Base-by-base conservation (phyloP, 139 green algal genomes). In the Chlamydomonas eustigma region DNA sequence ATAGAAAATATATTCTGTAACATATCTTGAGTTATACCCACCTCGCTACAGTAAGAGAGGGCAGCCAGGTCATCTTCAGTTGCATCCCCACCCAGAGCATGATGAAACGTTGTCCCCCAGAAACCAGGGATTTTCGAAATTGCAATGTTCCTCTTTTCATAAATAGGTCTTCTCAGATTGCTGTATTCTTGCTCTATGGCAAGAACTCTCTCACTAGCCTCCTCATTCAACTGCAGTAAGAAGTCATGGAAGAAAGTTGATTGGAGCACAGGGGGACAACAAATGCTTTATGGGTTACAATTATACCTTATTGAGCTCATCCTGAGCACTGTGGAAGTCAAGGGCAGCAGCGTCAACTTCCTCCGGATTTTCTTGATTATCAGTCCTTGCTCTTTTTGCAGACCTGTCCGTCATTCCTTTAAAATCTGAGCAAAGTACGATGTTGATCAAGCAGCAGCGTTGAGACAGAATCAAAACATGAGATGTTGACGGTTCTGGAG, bases 161-260 rank as follows among this genome's bases (percentile, higher is more conserved):
- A 91, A 0, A 89, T 71, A 2, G 88, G 88, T 32, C 77, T 65
- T 3, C 84, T 64, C 31, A 87, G 71, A 44, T 80, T 80, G 75
- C 89, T 93, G 82, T 88, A 92, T 65, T 92, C 85, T 76, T 90
- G 83, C 83, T 92, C 87, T 34, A 94, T 76, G 35, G 79, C 77
- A 67, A 91, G 78, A 32, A 94, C 81, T 50, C 84, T 78, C 36
- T 92, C 87, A 72, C 76, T 90, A 36, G 87, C 83, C 76, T 93
- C 77, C 4, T 89, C 84, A 35, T 90, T 58, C 44, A 58, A 58
- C 44, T 58, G 44, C 44, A 18, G 44, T 58, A 58, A 12, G 44
- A 18, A 58, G 44, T 28, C 44, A 58, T 18, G 18, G 12, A 58
- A 58, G 18, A 58, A 18, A 28, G 44, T 28, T 12, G 18, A 28